These are phyloP conservation scores for Coemansia sp. DNA, from an alignment of 192 early-diverging fungal genomes.

Conservation along the genomic window DNA sequence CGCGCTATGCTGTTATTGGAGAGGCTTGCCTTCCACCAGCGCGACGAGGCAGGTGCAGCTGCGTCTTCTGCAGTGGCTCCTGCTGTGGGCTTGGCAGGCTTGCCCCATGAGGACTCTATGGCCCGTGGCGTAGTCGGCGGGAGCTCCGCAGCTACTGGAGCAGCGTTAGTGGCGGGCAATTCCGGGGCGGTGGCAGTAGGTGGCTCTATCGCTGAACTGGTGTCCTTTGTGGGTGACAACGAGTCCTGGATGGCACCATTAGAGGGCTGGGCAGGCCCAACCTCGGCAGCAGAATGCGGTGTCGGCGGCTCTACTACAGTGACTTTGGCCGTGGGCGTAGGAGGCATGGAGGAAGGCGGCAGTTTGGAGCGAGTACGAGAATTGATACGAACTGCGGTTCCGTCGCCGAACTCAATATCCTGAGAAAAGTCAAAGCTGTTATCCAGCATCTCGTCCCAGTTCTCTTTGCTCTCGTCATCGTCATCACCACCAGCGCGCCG, in stretches of 20 bases:
- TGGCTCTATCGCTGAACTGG: neutral
- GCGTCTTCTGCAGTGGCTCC: neutral
- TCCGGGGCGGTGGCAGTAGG: neutral
- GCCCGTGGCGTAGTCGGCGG: neutral
- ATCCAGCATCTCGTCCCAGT: slow-evolving; percentile 26
- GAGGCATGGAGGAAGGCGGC: neutral
- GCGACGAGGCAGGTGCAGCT: slow-evolving; percentile 16
- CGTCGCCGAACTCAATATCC: slow-evolving; percentile 7
- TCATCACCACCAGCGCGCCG: neutral
- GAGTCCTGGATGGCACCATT: neutral
- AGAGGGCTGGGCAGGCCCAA: neutral
- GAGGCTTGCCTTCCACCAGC: slow-evolving; percentile 47
- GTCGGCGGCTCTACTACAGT: neutral
- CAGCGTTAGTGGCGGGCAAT: neutral
- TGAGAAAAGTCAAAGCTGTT: slow-evolving; percentile 23
- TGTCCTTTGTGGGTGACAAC: neutral
- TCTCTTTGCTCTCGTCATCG: neutral
- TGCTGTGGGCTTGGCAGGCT: slow-evolving; percentile 2
- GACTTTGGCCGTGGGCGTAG: neutral
- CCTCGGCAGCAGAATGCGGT: neutral
- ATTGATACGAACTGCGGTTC: slow-evolving; percentile 2
- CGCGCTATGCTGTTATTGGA: slow-evolving; percentile 5
- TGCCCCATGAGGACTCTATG: slow-evolving; percentile 19
- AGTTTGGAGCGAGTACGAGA: neutral
- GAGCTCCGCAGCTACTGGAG: neutral